Evolutionary conservation across 73 alveolate species (phyloP), one percentile per base, ranked within the genome.

Genomic region (Stentor roeselii): DNA sequence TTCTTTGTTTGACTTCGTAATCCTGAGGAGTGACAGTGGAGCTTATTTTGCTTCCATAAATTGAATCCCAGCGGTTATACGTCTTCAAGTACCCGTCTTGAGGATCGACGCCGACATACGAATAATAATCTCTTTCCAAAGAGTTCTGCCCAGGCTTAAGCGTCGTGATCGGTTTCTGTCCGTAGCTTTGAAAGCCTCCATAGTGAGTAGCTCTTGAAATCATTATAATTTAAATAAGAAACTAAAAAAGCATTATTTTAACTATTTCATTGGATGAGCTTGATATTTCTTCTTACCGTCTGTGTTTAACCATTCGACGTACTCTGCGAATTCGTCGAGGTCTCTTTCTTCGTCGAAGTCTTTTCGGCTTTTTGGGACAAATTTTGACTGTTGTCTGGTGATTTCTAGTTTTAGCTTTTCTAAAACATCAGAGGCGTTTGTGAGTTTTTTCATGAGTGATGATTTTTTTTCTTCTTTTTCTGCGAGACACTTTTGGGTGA

Each of bases 131-230:
- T 27, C 80, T n/a, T 67, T 67, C 80, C 2, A 67, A 2, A 1
- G 80, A 67, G 41, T n/a, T 67, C 41, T 67, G 80, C 27, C 80
- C 80, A 21, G 80, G 80, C 41, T 67, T 67, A 21, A 67, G 41
- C 15, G 80, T 67, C 2, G 80, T 67, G 11, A 67, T 67, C 15
- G 80, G 80, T 40, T 67, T 67, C 34, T 67, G 80, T n/a, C 80
- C 80, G 37, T 67, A 67, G 41, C 80, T 67, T 34, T 67, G 80
- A 2, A 67, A 67, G 37, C 80, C 80, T n/a, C 41, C 80, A 67
- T 67, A 67, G 37, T 67, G 80, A 40, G 80, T 34, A 15, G 80
- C 80, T 30, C 80, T n/a, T 27, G 80, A 67, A 67, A 67, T 67
- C 80, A 67, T 67, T 50, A 11, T 50, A 50, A n/a, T n/a, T n/a